phyloP scores from a whole-genome alignment of 2,329 filamentous ascomycete species.

The Hirsutella thompsonii region DNA sequence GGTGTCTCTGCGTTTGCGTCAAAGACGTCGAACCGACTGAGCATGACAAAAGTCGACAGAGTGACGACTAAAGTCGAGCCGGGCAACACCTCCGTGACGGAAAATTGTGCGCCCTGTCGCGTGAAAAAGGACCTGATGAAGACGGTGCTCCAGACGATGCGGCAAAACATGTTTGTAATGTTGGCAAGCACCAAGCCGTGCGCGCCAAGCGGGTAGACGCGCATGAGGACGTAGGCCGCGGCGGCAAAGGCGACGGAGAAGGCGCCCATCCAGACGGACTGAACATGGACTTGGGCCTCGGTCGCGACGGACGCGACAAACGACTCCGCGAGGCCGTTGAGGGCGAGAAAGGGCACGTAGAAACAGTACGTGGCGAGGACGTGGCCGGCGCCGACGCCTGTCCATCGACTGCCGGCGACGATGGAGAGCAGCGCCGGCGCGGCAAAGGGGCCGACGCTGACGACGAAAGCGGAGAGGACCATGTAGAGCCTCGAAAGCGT shows the following conservation, averaged over 20 bases:
- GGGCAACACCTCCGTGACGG: constrained; percentile 14
- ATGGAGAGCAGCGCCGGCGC: constrained; percentile 62
- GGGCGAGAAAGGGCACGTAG: constrained; percentile 82
- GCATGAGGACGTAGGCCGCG: constrained; percentile 63
- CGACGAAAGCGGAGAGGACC: constrained; percentile 56
- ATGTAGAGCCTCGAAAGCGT: constrained; percentile 60
- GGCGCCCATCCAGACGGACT: constrained; percentile 71
- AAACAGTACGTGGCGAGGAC: constrained; percentile 76
- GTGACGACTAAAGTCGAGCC: constrained; percentile 13
- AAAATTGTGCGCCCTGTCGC: constrained; percentile 22
- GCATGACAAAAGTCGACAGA: constrained; percentile 12
- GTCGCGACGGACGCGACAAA: constrained; percentile 84
- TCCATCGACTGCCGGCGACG: constrained; percentile 69
- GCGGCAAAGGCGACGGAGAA: constrained; percentile 68
- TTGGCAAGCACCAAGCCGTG: constrained; percentile 77
- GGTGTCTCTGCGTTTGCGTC: constrained; percentile 13
- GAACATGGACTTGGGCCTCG: constrained; percentile 57
- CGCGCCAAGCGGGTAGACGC: constrained; percentile 57
- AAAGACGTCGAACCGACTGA: constrained; percentile 13
- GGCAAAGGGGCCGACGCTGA: constrained; percentile 60
- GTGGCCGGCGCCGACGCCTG: constrained; percentile 54
- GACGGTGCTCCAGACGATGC: constrained; percentile 65
- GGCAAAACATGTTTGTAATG: constrained; percentile 74
- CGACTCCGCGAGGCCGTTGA: constrained; percentile 85
- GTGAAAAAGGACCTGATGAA: constrained; percentile 60